Evolutionary conservation across 208 protist species (phyloP), one percentile per base, ranked within the genome.

Genomic region (Herpetomonas tarakana): DNA sequence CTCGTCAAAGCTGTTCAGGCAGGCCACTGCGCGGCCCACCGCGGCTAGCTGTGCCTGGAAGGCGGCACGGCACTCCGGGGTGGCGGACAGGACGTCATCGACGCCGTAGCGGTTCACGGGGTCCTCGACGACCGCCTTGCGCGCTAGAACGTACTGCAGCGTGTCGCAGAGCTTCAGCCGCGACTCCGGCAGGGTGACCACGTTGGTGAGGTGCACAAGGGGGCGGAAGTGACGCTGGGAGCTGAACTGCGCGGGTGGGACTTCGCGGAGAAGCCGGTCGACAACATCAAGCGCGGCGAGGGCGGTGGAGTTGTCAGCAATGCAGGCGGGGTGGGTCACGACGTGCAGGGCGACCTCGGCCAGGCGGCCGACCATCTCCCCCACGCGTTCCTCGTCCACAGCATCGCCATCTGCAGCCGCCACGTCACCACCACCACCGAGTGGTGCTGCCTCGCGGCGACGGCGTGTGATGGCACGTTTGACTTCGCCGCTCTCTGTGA

Each of bases 261-360:
- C 73, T 19, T 69, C 67, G 26, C 57, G 52, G 58, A 65, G 63
- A 19, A 78, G 41, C 21, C 63, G 35, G 35, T 68, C 61, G 1
- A 64, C 52, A 18, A 76, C 58, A 19, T 38, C 49, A 11, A 64
- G 62, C 12, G 85, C 78, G 26, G 74, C 68, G 21, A 82, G 52
- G 49, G 75, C 68, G 14, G 81, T 88, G 14, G 65, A 56, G 22
- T 51, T 52, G 58, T 96, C 86, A 22, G 72, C 71, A 45, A 76
- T 68, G 72, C 82, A 93, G 3, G 85, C 62, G 14, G 90, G 90
- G 51, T 93, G 84, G 4, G 74, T 62, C n/a, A 91, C 66, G 68
- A 96, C 90, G 30, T 76, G 63, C 58, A 96, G 75, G 38, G 85
- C 68, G 27, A 96, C 81, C 60, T 93, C 85, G n/a, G 93, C 62